These are phyloP conservation scores for Mycena filopes DNA, from an alignment of 768 basidiomycete species.

Conservation along the genomic window DNA sequence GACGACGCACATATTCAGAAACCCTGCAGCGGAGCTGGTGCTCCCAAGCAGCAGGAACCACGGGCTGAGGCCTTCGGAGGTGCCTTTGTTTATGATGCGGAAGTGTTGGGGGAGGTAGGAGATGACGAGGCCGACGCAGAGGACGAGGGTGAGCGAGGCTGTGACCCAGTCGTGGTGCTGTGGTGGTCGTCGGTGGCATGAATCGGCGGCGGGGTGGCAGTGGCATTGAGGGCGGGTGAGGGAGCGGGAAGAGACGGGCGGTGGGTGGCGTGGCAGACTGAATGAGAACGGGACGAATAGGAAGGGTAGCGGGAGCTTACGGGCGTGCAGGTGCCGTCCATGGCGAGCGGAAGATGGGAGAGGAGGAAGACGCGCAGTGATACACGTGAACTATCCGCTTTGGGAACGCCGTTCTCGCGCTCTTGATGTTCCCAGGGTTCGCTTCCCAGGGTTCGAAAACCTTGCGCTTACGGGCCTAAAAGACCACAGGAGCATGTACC, in stretches of 20 bases:
- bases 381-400: slow-evolving; percentile 3
- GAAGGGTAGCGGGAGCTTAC: background rate
- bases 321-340: slow-evolving; percentile 27
- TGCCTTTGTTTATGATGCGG: slow-evolving; percentile 80
- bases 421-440: no score
- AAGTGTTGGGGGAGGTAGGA: slow-evolving; percentile 92
- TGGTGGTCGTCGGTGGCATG: no score
- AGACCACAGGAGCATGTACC: no score
- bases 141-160: slow-evolving; percentile 68
- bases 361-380: slow-evolving; percentile 1
- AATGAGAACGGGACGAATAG: background rate
- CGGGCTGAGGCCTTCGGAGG: slow-evolving; percentile 92
- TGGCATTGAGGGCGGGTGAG: background rate
- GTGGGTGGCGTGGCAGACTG: background rate
- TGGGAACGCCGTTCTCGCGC: no score
- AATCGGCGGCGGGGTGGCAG: slow-evolving; percentile 4
- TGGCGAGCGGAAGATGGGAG: background rate
- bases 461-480: no score
- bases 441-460: background rate
- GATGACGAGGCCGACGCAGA: slow-evolving; percentile 78
- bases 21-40: slow-evolving; percentile 81
- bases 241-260: background rate
- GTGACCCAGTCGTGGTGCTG: slow-evolving; percentile 82
- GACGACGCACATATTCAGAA: slow-evolving; percentile 70
- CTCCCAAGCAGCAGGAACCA: slow-evolving; percentile 92